These are phyloP conservation scores for Dictyostelium purpureum DNA, from an alignment of 78 protist species.

Conservation along the genomic window DNA sequence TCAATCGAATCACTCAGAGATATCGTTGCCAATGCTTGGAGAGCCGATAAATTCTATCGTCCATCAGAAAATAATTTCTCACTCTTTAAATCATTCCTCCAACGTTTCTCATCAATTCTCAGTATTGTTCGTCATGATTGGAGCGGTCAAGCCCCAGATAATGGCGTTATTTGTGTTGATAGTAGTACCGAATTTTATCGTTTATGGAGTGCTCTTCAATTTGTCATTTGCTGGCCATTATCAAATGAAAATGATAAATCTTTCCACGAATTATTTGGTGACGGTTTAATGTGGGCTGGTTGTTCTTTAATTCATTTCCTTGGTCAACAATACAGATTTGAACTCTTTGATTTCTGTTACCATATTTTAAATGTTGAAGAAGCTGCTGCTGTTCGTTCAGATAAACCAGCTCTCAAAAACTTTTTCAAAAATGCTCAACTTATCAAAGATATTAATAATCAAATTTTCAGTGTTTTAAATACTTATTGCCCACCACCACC, in stretches of 20 bases:
- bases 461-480: conserved; percentile 67
- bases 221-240: conserved; percentile 72
- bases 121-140: conserved; percentile 79
- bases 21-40: conserved; percentile 72
- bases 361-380: conserved; percentile 85
- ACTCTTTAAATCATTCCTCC: conserved; percentile 62
- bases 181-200: conserved; percentile 84
- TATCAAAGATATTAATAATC: conserved; percentile 68
- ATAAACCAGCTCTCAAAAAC: conserved; percentile 49
- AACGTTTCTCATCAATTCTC: conserved; percentile 58
- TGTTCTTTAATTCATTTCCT: conserved; percentile 83
- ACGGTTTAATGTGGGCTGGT: conserved; percentile 92
- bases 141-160: conserved; percentile 75
- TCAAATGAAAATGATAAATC: conserved; percentile 56
- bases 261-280: conserved; percentile 87
- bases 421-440: conserved; percentile 61
- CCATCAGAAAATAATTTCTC: conserved; percentile 58
- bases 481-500: conserved; percentile 77
- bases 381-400: conserved; percentile 64
- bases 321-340: conserved; percentile 86
- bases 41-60: conserved; percentile 83
- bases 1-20: conserved; percentile 32
- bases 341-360: conserved; percentile 84
- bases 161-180: conserved; percentile 82
- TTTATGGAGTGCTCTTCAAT: conserved; percentile 89